phyloP scores from a whole-genome alignment of 2,329 filamentous ascomycete genomes.

The Diaporthe ampelina region DNA sequence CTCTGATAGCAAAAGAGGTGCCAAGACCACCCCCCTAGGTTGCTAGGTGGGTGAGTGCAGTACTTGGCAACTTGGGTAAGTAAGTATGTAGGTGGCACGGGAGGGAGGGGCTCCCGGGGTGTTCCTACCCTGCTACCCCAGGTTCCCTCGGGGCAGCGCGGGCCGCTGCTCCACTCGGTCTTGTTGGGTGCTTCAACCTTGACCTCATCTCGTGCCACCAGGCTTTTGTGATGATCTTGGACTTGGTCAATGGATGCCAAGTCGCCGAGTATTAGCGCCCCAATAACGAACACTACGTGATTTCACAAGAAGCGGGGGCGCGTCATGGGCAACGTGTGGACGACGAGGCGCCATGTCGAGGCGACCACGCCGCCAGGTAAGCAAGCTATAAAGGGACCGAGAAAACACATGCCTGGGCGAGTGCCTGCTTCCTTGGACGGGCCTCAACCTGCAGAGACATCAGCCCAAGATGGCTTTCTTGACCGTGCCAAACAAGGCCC shows the following conservation, averaged over 20 bases:
- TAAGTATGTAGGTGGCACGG: too few species aligned
- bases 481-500: constrained; percentile 2
- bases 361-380: background rate
- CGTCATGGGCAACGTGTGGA: background rate
- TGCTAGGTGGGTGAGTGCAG: too few species aligned
- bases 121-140: background rate
- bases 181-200: background rate
- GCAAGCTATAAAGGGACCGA: background rate
- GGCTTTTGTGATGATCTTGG: constrained; percentile 21
- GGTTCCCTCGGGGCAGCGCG: constrained; percentile 19
- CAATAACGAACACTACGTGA: constrained; percentile 25
- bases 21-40: too few species aligned
- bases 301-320: constrained; percentile 22
- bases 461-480: constrained; percentile 9
- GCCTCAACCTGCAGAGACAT: background rate
- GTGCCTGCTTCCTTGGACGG: too few species aligned
- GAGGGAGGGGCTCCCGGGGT: too few species aligned
- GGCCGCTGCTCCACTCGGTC: constrained; percentile 11
- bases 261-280: constrained; percentile 25
- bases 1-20: too few species aligned
- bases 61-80: too few species aligned
- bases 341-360: background rate
- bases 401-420: background rate
- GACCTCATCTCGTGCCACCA: constrained; percentile 24
- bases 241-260: constrained; percentile 21